Evolutionary conservation across 768 basidiomycete species (phyloP).

Genomic region (Macrocybe gigantea): DNA sequence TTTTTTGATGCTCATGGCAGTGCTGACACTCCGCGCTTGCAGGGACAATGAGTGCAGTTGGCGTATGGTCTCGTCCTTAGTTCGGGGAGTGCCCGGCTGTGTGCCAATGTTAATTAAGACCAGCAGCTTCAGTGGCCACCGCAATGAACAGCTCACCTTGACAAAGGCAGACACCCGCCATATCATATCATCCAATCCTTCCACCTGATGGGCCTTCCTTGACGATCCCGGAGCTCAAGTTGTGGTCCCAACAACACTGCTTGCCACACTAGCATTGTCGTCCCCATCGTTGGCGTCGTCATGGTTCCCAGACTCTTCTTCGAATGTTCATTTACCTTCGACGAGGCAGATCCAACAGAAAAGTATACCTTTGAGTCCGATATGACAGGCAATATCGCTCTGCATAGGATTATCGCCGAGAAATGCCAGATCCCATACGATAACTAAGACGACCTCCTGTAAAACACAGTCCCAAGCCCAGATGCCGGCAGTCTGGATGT

Average conservation of each 20-base stretch:
- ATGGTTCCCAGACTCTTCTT: constrained; percentile 5
- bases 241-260: background rate
- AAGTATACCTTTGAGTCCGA: constrained; percentile 28
- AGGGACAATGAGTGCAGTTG: constrained; percentile 13
- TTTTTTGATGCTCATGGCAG: constrained; percentile 11
- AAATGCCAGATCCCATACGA: constrained; percentile 23
- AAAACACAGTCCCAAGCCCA: constrained; percentile 29
- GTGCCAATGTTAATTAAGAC: background rate
- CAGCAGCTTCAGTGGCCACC: background rate
- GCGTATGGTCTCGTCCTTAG: constrained; percentile 9
- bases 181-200: background rate
- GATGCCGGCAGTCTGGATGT: constrained; percentile 22
- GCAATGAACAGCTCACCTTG: background rate
- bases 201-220: background rate
- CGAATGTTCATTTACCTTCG: constrained; percentile 13
- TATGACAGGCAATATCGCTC: constrained; percentile 38
- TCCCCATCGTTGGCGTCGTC: constrained; percentile 1
- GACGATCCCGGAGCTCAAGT: background rate
- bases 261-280: background rate
- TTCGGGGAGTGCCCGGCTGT: constrained; percentile 13
- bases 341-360: constrained; percentile 37
- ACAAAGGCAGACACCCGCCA: background rate
- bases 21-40: constrained; percentile 9
- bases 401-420: constrained; percentile 44
- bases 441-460: constrained; percentile 21